Evolutionary conservation across 2,329 filamentous ascomycete genomes (phyloP), one percentile per base, ranked within the genome.

Genomic region (Penicillium aurantiogriseum): DNA sequence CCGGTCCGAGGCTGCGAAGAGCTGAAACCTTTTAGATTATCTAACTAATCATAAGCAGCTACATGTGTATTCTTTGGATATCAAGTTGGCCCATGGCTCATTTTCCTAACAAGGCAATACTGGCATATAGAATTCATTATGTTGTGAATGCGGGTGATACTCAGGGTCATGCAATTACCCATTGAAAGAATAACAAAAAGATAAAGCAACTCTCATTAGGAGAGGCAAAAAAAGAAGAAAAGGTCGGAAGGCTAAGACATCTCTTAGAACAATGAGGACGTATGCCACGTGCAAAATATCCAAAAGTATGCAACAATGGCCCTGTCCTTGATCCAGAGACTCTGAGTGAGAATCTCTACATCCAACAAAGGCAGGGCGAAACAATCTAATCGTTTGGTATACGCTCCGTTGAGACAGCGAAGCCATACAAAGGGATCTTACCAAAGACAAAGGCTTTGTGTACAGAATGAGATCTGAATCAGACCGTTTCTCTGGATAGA

Each of bases 391-490:
- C 11, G 2, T 19, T 19, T 33, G 43, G 13, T 7, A 46, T 21
- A 1, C 4, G 8, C 21, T 27, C 11, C 7, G 5, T 19, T 45
- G 10, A 52, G 44, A 33, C 19, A 25, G 51, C 44, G 36, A 56
- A 42, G 42, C 3, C 23, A 44, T 8, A 43, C 21, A 54, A 55
- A 42, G n/a, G 13, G 29, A 36, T 10, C 19, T 15, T 35, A 15
- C 21, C 17, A 27, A 35, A 35, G 17, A 56, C 36, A 57, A 57
- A 47, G 43, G 27, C 49, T 52, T 53, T 53, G 43, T 53, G 13
- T 7, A n/a, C 23, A 29, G 21, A 19, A 1, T 40, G 21, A n/a
- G 3, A 11, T 40, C 9, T 8, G 19, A 13, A 21, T 42, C 5
- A 13, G 38, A 44, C 6, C 5, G 3, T 19, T 33, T 29, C 17